Base-by-base conservation (phyloP, 441 rosid genomes). In the Raphanus hybrid region DNA sequence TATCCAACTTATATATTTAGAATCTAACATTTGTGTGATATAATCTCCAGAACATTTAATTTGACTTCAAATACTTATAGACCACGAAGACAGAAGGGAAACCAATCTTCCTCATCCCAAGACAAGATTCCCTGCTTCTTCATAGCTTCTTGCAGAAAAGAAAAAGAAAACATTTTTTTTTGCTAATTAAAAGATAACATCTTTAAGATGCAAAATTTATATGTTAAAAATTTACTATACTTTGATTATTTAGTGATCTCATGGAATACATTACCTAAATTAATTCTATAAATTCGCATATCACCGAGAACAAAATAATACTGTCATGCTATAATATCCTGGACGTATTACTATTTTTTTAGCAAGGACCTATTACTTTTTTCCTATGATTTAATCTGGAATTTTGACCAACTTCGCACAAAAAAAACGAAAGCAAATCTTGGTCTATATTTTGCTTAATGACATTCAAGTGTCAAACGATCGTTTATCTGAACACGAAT, bases 81-180 rank as follows among this genome's bases (percentile, higher is more conserved):
- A 55, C 61, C 27, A 55, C 61, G 61, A 54, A 54, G 29, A 18
- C 61, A 55, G 61, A 55, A 55, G 61, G 61, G 27, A 78, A 63
- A 61, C 57, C 64, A 59, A 64, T 74, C 71, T 69, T 64, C 58
- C 67, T 55, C 14, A 74, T 74, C 82, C 82, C 82, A 64, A 79
- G 55, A 79, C 45, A 74, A 79, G 78, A 74, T 79, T 74, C 82
- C 63, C 66, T 63, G 10, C 34, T 35, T 18, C 55, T 6, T 26
- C 58, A 8, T 37, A 12, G n/a, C 70, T 48, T 48, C 41, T 48
- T 26, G 59, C 37, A 48, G 39, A 8, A 26, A 3, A 12, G 12
- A 66, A 26, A 27, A 27, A 11, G 7, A 23, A 23, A 23, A 23
- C 26, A 23, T 23, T 23, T 23, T 23, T 23, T 23, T 23, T 23